These are phyloP conservation scores for Acrocalymma vagum DNA, from an alignment of 2,329 filamentous ascomycete species.

Conservation along the genomic window DNA sequence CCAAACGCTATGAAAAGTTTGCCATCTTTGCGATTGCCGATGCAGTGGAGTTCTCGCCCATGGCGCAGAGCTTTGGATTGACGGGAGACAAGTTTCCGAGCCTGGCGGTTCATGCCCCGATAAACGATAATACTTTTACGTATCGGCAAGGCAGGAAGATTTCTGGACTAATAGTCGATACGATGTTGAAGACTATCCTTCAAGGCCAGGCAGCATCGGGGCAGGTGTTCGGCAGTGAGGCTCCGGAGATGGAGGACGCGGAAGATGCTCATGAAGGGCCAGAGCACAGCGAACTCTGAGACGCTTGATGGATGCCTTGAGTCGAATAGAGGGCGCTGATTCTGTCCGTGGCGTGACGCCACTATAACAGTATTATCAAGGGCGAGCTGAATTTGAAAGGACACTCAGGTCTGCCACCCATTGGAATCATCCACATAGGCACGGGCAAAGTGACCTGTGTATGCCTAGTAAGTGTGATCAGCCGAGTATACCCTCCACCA, in stretches of 20 bases:
- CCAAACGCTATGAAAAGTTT: slow-evolving; percentile 23
- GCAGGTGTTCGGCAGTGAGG: slow-evolving; percentile 25
- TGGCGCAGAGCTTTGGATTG: slow-evolving; percentile 29
- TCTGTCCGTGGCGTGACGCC: too few relatives aligned
- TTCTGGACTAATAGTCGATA: slow-evolving; percentile 12
- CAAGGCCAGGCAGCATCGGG: slow-evolving; percentile 22
- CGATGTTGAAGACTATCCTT: slow-evolving; percentile 29
- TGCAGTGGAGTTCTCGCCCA: slow-evolving; percentile 23
- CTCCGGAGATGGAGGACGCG: slow-evolving; percentile 8
- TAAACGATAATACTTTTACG: slow-evolving; percentile 29
- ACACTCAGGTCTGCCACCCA: too few relatives aligned
- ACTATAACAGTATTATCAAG: too few relatives aligned
- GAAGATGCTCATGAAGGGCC: not conserved
- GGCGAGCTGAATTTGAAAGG: too few relatives aligned
- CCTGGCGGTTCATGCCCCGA: slow-evolving; percentile 28
- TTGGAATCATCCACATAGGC: too few relatives aligned
- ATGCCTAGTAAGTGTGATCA: too few relatives aligned
- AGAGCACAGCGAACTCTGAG: slow-evolving; percentile 22
- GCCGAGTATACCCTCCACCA: too few relatives aligned
- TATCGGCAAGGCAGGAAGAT: slow-evolving; percentile 24
- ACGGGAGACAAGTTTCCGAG: slow-evolving; percentile 11
- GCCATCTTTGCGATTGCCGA: slow-evolving; percentile 28
- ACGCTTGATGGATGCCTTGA: slow-evolving; percentile 4
- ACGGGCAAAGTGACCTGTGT: too few relatives aligned
- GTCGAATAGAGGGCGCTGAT: too few relatives aligned